Percentiles rank a stretch among this genome's conserved stretches.
Conservation (phyloP, 805 yeast species). For the Kluyveromyces nonfermentans region DNA sequence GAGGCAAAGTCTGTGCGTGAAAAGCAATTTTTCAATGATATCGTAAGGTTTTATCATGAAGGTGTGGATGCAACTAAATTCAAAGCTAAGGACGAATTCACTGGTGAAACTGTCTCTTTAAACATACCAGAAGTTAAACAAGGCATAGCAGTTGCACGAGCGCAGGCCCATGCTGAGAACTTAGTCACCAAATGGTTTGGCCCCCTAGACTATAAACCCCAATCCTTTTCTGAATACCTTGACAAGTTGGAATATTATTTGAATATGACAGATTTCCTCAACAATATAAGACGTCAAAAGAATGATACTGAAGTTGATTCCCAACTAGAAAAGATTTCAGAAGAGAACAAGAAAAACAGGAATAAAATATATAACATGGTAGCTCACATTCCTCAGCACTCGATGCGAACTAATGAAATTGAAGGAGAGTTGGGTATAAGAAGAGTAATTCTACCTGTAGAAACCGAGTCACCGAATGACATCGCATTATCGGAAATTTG, state of each 20-base stretch:
- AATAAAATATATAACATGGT: constrained; percentile 9
- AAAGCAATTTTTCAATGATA: constrained; percentile 29
- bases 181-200: constrained; percentile 57
- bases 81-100: constrained; percentile 25
- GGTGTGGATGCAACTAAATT: constrained; percentile 29
- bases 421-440: constrained; percentile 7
- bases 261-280: constrained; percentile 22
- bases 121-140: constrained; percentile 27
- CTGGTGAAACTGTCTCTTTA: constrained; percentile 21
- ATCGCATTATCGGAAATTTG: constrained; percentile 24
- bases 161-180: constrained; percentile 38
- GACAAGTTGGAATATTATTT: constrained; percentile 26
- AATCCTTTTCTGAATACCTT: constrained; percentile 33
- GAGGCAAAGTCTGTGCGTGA: constrained; percentile 51
- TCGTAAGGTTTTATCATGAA: constrained; percentile 26
- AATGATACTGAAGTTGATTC: constrained; percentile 11
- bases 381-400: constrained; percentile 9
- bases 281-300: constrained; percentile 13
- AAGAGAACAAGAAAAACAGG: constrained; percentile 13
- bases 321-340: constrained; percentile 10
- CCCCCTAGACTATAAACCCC: constrained; percentile 47
- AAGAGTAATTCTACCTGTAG: constrained; percentile 15
- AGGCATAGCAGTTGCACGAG: constrained; percentile 33
- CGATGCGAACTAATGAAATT: constrained; percentile 7
- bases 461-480: constrained; percentile 13